Evolutionary conservation across 1,284 basidiomycete species (phyloP).

Genomic region (Malassezia sp.): DNA sequence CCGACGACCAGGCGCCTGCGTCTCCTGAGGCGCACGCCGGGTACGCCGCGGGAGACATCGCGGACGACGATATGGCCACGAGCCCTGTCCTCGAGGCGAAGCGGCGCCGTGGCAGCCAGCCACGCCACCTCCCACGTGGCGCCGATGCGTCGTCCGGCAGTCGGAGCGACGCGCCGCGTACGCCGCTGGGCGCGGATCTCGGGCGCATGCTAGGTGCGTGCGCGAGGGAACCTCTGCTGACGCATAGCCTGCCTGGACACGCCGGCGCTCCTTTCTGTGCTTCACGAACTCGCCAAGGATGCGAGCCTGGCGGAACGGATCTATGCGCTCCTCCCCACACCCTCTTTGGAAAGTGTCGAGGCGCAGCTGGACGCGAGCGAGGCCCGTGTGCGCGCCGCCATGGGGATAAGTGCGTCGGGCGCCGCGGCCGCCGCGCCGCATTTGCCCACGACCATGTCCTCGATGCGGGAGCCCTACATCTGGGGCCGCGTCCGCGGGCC

Average conservation of each 20-base stretch:
- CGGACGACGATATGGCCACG: conserved; percentile 3
- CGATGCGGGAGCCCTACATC: conserved; percentile 30
- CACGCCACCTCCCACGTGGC: not conserved
- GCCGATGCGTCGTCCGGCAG: not conserved
- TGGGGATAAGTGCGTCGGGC: no score
- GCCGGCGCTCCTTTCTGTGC: conserved; percentile 30
- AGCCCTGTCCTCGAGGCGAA: no score
- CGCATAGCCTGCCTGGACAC: conserved; percentile 36
- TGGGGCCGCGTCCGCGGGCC: conserved; percentile 31
- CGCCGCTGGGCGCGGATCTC: conserved; percentile 26
- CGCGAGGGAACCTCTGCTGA: not conserved
- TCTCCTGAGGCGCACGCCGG: not conserved
- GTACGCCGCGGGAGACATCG: not conserved
- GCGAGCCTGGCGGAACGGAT: conserved; percentile 28
- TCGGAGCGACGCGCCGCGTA: no score
- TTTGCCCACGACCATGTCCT: conserved; percentile 14
- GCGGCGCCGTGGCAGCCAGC: no score
- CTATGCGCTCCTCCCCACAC: conserved; percentile 32
- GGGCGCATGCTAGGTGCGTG: conserved; percentile 27
- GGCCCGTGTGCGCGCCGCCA: conserved; percentile 17
- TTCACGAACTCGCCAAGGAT: conserved; percentile 27
- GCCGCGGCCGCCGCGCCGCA: no score
- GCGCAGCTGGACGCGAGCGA: conserved; percentile 12
- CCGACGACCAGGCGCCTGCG: not conserved
- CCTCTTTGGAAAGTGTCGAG: conserved; percentile 18